Conservation (phyloP, 371 early-diverging fungal genomes). For the Apophysomyces trapeziformis region DNA sequence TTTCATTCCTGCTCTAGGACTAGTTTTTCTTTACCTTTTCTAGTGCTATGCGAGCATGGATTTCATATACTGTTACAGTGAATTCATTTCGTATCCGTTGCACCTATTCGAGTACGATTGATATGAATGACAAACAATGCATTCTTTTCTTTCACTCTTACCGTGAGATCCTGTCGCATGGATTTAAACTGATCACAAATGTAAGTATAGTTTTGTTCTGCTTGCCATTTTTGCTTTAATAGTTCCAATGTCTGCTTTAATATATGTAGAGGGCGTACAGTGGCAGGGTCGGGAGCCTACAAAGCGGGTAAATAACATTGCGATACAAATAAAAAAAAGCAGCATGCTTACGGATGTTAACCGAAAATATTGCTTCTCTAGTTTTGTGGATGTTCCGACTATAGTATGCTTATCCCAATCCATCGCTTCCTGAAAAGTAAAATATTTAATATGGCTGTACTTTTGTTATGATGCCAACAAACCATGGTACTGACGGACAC, state of each 20-base stretch:
- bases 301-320: neutral
- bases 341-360: conserved; percentile 83
- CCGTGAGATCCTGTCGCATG: conserved; percentile 94
- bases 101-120: conserved; percentile 50
- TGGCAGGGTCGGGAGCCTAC: conserved; percentile 88
- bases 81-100: conserved; percentile 93
- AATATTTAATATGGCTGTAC: neutral
- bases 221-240: conserved; percentile 77
- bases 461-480: neutral
- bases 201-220: conserved; percentile 84
- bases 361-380: conserved; percentile 91
- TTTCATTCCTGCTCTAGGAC: too few species aligned
- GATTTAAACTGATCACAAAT: conserved; percentile 96
- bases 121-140: neutral
- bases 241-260: conserved; percentile 76
- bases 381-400: conserved; percentile 81
- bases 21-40: conserved; percentile 68
- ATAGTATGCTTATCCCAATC: conserved; percentile 84
- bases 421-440: conserved; percentile 59
- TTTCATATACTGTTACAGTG: conserved; percentile 93
- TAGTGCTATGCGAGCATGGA: conserved; percentile 92
- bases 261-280: conserved; percentile 84
- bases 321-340: neutral
- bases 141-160: conserved; percentile 21
- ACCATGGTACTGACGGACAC: conserved; percentile 14